Evolutionary conservation across 345 rosid genomes (phyloP), one percentile per base, ranked within the genome.

Genomic region (Isatis tinctoria): DNA sequence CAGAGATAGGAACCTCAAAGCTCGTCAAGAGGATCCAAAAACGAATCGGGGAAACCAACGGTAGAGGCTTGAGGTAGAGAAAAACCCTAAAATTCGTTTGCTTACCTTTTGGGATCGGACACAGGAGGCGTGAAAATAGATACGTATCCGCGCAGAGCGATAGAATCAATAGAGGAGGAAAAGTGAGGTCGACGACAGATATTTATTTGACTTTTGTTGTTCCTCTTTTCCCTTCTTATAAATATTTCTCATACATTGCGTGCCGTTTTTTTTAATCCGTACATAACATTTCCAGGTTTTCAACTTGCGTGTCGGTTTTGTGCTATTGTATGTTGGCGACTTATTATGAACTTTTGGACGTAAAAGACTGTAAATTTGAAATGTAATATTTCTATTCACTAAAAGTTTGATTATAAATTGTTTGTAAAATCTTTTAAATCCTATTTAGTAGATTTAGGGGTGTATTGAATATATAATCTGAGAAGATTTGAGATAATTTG

Each of bases 281-380:
- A 35, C 20, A 11, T 11, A 20, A 33, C 33, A 9, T 2, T 28
- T 1, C 52, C 20, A 24, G 0, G 8, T 60, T 35, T 52, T 5
- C 2, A 43, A 52, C 48, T 70, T 69, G 75, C 79, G 75, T 69
- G 80, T 70, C 75, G 80, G 70, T 76, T 70, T 54, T 2, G 60
- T 63, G 3, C 10, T 70, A 0, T 28, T 76, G 80, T 63, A 63
- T 70, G 75, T 70, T 66, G 70, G 75, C 79, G 24, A 71, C 35
- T 32, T 43, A 28, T 40, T 41, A 20, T 47, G 26, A 43, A 65
- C 69, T 47, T 28, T 10, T 22, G 1, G 6, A 7, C n/a, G n/a
- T n/a, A n/a, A n/a, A n/a, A n/a, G n/a, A n/a, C n/a, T n/a, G n/a
- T n/a, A n/a, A n/a, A n/a, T n/a, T n/a, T n/a, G n/a, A n/a, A n/a